Conservation (phyloP, 2,329 filamentous ascomycete genomes). For the Metarhizium sp. region DNA sequence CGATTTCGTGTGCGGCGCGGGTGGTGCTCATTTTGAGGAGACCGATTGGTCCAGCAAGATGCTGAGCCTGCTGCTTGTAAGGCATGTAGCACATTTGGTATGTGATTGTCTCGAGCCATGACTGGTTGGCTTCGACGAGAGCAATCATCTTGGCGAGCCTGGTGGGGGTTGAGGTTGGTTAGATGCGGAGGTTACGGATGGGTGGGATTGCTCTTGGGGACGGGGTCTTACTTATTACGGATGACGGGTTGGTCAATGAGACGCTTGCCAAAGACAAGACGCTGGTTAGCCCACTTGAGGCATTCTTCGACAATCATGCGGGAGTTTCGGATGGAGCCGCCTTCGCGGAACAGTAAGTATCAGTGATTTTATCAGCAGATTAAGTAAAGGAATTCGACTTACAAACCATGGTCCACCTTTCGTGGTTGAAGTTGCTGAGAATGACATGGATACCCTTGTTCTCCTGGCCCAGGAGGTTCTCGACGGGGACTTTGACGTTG, state of each 20-base stretch:
- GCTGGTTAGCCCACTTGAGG: conserved; percentile 82
- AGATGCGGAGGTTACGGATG: neutral
- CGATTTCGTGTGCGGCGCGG: conserved; percentile 70
- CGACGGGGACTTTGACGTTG: conserved; percentile 75
- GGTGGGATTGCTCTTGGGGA: neutral
- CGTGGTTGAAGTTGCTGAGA: conserved; percentile 82
- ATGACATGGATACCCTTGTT: conserved; percentile 82
- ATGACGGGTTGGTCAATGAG: conserved; percentile 79
- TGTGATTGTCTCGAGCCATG: conserved; percentile 76
- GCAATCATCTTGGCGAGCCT: conserved; percentile 81
- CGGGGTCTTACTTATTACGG: conserved; percentile 55
- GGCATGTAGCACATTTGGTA: conserved; percentile 85
- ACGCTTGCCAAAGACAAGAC: conserved; percentile 73
- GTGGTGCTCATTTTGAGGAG: conserved; percentile 74
- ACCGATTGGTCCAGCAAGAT: conserved; percentile 72
- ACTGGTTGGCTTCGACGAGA: conserved; percentile 70
- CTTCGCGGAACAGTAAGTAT: conserved; percentile 13
- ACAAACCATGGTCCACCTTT: conserved; percentile 69
- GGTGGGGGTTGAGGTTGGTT: neutral
- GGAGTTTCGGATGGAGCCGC: conserved; percentile 52
- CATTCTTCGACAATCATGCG: conserved; percentile 72
- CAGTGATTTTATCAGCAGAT: conserved; percentile 3
- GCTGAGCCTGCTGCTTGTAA: conserved; percentile 64
- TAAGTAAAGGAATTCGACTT: conserved; percentile 16
- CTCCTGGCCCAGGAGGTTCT: conserved; percentile 71